Evolutionary conservation across 2,329 filamentous ascomycete species (phyloP).

Genomic region (Zymoseptoria ardabiliae): DNA sequence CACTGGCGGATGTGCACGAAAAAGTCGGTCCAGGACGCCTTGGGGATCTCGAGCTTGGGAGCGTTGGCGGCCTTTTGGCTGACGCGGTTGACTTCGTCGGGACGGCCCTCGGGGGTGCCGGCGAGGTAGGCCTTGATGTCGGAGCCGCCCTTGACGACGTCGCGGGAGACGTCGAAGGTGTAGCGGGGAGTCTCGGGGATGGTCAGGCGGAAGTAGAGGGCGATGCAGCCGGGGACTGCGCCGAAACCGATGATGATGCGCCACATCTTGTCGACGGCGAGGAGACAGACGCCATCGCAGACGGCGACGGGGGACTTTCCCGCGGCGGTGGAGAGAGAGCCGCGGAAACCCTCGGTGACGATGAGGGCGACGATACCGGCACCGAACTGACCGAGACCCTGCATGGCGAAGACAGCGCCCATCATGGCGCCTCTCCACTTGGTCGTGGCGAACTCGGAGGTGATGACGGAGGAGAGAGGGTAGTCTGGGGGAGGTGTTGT

Average conservation of each 20-base stretch:
- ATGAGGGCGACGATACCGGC: conserved; percentile 72
- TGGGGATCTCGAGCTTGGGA: conserved; percentile 54
- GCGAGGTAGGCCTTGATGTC: conserved; percentile 69
- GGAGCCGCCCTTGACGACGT: conserved; percentile 64
- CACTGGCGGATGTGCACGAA: conserved; percentile 59
- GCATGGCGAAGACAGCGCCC: conserved; percentile 79
- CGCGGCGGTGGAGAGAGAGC: conserved; percentile 28
- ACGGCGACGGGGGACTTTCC: conserved; percentile 36
- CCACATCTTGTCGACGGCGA: conserved; percentile 84
- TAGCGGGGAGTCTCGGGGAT: conserved; percentile 85
- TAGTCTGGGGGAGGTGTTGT: conserved; percentile 49
- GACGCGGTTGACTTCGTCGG: conserved; percentile 61
- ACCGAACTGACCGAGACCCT: conserved; percentile 71
- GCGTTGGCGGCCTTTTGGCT: conserved; percentile 48
- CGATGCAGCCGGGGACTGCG: conserved; percentile 70
- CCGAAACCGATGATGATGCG: conserved; percentile 73
- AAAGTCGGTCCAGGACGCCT: conserved; percentile 69
- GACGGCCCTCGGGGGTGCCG: conserved; percentile 54
- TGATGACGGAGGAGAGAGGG: conserved; percentile 74
- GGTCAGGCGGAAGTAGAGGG: conserved; percentile 78
- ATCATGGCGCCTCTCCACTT: conserved; percentile 85
- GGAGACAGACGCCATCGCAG: conserved; percentile 58
- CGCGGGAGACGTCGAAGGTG: conserved; percentile 72
- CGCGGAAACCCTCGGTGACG: conserved; percentile 35
- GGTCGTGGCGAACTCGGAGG: conserved; percentile 79